Conservation (phyloP, 108 stramenopile genomes). For the Asterionellopsis glacialis region DNA sequence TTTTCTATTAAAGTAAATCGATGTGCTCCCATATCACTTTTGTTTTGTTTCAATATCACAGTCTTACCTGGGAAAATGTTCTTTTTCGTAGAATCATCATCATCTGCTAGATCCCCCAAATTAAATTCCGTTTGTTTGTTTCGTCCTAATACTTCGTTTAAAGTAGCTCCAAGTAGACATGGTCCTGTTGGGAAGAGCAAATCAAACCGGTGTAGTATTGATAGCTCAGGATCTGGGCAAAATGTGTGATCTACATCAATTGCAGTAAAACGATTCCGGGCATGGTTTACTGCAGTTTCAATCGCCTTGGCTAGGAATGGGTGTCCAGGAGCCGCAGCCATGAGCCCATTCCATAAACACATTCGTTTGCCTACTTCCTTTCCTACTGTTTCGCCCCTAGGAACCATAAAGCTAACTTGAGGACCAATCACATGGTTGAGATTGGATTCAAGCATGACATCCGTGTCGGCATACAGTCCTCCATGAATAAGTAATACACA, state of each 20-base stretch:
- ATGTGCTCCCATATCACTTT: constrained; percentile 86
- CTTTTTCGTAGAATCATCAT: constrained; percentile 27
- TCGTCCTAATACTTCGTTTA: constrained; percentile 73
- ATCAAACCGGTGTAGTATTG: constrained; percentile 66
- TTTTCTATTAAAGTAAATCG: constrained; percentile 76
- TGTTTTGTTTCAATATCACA: constrained; percentile 74
- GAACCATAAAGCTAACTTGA: constrained; percentile 82
- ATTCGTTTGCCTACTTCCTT: constrained; percentile 32
- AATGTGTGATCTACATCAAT: constrained; percentile 70
- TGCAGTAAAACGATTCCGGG: constrained; percentile 70
- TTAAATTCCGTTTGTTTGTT: constrained; percentile 67
- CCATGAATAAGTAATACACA: constrained; percentile 80
- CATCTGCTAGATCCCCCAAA: constrained; percentile 59
- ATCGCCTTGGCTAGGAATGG: constrained; percentile 52
- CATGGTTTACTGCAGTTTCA: constrained; percentile 60
- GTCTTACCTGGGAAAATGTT: constrained; percentile 61
- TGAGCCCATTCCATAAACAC: constrained; percentile 86
- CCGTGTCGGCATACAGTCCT: constrained; percentile 82
- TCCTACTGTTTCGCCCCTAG: constrained; percentile 56
- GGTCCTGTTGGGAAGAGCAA: constrained; percentile 79
- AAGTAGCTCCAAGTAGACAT: constrained; percentile 65
- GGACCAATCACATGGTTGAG: constrained; percentile 63
- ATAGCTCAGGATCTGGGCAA: constrained; percentile 67
- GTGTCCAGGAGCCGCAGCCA: constrained; percentile 79
- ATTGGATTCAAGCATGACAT: constrained; percentile 73